Base-by-base conservation (phyloP, 139 green algal species). In the Eudorina sp. region DNA sequence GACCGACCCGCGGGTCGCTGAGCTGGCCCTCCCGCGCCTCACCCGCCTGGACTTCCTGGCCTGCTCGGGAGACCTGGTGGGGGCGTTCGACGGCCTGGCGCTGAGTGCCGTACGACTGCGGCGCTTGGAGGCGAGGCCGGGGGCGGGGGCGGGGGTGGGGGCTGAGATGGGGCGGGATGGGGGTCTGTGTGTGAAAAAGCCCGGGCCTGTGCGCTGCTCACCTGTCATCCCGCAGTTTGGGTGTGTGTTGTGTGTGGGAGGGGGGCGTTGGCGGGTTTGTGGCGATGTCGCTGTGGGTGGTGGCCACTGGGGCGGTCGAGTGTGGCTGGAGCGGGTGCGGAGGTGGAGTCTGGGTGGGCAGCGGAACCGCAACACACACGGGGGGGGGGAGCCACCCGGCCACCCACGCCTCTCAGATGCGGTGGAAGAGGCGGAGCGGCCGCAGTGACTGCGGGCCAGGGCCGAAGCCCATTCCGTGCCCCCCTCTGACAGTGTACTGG, bases 71-170 rank as follows among this genome's bases (percentile, higher is more conserved):
- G 55, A 75, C 38, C 38, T 75, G 58, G 41, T 75, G 40, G 79
- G 38, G 40, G 79, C 58, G 19, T 85, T 74, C 25, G 79, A 85
- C 60, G 79, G 79, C 8, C n/a, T 85, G 79, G 79, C 55, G 58
- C 79, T 85, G 29, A 46, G 27, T 4, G 79, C 79, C 16, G n/a
- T 48, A 13, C 40, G 79, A 13, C 79, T 85, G 40, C 40, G 41
- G 25, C 6, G 79, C 40, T 11, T 85, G 55, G 40, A 74, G 79
- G 79, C 55, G 79, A 14, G 79, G 16, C 16, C 31, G 48, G 75
- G 3, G 34, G 36, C 5, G 36, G 36, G 36, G 19, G 7, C 5
- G 36, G 68, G 3, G 36, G 21, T 11, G 68, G 36, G 27, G 14
- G 36, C 9, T 29, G 27, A 51, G 68, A 16, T 51, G 36, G 34